phyloP scores from a whole-genome alignment of 73 alveolate genomes.

The Tetrahymena elliotti region DNA sequence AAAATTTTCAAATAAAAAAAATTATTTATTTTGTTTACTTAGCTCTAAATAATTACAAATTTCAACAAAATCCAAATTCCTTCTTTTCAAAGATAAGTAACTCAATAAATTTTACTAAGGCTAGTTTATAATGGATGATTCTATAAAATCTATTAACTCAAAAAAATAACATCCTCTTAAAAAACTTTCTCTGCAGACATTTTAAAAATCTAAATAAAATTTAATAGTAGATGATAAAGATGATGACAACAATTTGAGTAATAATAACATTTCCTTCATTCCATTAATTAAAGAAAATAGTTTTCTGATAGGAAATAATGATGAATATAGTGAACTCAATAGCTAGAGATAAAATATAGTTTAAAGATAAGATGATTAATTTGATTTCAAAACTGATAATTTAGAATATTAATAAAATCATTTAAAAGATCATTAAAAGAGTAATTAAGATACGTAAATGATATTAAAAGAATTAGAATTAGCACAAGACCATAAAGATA shows the following conservation, averaged over 20 bases:
- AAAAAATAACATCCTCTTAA: neutral
- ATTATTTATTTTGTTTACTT: too few relatives aligned
- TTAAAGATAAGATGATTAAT: neutral
- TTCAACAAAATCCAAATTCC: too few relatives aligned
- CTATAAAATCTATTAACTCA: neutral
- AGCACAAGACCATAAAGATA: neutral
- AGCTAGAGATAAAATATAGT: neutral
- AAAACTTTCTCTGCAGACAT: neutral
- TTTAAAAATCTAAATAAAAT: neutral
- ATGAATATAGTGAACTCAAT: neutral
- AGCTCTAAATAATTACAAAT: too few relatives aligned
- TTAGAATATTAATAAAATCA: neutral
- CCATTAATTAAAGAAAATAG: neutral
- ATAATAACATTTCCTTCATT: neutral
- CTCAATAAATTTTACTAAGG: too few relatives aligned
- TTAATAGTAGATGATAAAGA: neutral
- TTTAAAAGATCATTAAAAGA: neutral
- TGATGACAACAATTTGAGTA: neutral
- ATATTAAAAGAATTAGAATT: neutral
- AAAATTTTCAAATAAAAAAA: too few relatives aligned
- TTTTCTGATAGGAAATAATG: neutral
- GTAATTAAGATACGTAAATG: neutral
- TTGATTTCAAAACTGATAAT: neutral
- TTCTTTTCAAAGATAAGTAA: too few relatives aligned
- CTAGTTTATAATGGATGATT: neutral